Base-by-base conservation (phyloP, 495 filamentous ascomycete genomes). In the Aspergillus saccharolyticus region DNA sequence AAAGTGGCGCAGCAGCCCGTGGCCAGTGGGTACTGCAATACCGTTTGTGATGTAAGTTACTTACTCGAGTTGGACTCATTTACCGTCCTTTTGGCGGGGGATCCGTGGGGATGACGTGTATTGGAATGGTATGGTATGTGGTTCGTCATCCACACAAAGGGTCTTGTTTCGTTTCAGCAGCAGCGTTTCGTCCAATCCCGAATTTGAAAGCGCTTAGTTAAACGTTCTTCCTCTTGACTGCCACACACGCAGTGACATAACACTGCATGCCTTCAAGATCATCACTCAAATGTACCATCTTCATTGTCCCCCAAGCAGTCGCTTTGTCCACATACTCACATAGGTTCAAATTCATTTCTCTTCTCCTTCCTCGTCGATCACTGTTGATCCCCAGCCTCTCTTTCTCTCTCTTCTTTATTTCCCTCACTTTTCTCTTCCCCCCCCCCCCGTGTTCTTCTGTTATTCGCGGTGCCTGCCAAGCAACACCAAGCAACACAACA, bases 321-420 rank as follows among this genome's bases (percentile, higher is more conserved):
- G 33, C 33, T 10, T 39, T 39, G 33, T 39, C 33, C 33, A 39
- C 12, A 39, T 12, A n/a, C n/a, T n/a, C n/a, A n/a, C n/a, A n/a
- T n/a, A n/a, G n/a, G n/a, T n/a, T n/a, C n/a, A n/a, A 5, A 39
- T 39, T 39, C 33, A 39, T 39, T 8, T 39, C 2, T 15, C 2
- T 12, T 39, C 33, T 12, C 33, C 33, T 12, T 39, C n/a, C 33
- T 39, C 6, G 33, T 12, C 33, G 33, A 39, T 39, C 33, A 39
- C 33, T 12, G 33, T 39, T 39, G 33, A 25, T 28, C 25, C 44
- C 43, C 17, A 44, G 43, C 42, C 19, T 53, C 33, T 16, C n/a
- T 51, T 46, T 53, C 54, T 54, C 44, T 51, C 43, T 24, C 18
- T 42, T 44, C 53, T 39, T 42, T 44, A 18, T 17, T 42, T 55